Conservation (phyloP, 2,329 filamentous ascomycete genomes). For the Ophiosphaerella narmari region DNA sequence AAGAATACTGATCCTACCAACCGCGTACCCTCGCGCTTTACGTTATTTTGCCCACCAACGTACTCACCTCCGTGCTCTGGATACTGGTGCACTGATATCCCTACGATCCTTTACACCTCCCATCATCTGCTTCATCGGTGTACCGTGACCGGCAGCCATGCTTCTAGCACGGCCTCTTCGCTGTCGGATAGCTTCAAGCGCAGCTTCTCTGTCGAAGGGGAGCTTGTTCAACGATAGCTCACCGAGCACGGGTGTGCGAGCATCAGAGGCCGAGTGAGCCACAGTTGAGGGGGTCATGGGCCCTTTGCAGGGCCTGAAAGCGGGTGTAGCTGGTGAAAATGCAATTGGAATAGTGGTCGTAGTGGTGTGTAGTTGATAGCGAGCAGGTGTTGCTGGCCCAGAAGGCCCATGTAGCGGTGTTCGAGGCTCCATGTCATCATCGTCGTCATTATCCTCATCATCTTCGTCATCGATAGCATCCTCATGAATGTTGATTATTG, state of each 20-base stretch:
- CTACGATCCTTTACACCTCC: slow-evolving; percentile 53
- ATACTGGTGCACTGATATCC: slow-evolving; percentile 54
- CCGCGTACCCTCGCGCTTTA: slow-evolving; percentile 5
- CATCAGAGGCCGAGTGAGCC: slow-evolving; percentile 38
- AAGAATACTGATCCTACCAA: slow-evolving; percentile 9
- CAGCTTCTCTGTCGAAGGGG: slow-evolving; percentile 66
- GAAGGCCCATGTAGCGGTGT: slow-evolving; percentile 24
- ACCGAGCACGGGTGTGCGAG: slow-evolving; percentile 36
- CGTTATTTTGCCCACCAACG: neutral
- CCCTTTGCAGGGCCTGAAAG: slow-evolving; percentile 28
- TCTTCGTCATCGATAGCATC: slow-evolving; percentile 39
- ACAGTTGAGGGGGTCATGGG: slow-evolving; percentile 43
- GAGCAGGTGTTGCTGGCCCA: slow-evolving; percentile 40
- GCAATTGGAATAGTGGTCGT: slow-evolving; percentile 55
- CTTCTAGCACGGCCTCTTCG: slow-evolving; percentile 72
- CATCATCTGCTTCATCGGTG: slow-evolving; percentile 64
- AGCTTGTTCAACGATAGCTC: slow-evolving; percentile 41
- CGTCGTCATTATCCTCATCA: slow-evolving; percentile 33
- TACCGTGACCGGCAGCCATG: slow-evolving; percentile 66
- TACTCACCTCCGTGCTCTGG: slow-evolving; percentile 25
- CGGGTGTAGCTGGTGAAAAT: slow-evolving; percentile 49
- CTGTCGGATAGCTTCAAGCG: slow-evolving; percentile 75
- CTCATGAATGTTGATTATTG: slow-evolving; percentile 36
- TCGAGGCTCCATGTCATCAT: slow-evolving; percentile 21
- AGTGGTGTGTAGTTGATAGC: slow-evolving; percentile 48